Evolutionary conservation across 1,284 basidiomycete genomes (phyloP).

Genomic region (Heterobasidion parviporum): DNA sequence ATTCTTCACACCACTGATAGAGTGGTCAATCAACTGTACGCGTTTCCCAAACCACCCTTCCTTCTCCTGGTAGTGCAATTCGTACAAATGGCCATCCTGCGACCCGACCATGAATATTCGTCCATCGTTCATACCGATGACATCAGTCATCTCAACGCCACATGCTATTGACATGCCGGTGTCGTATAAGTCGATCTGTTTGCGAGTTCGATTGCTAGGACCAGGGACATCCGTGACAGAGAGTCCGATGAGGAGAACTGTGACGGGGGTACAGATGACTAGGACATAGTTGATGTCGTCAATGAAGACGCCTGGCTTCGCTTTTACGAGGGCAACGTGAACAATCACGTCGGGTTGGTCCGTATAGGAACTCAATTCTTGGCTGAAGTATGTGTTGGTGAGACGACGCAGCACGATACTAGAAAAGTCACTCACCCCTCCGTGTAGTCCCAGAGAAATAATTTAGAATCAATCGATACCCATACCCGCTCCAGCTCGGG

Average conservation of each 20-base stretch:
- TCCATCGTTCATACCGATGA: conserved; percentile 74
- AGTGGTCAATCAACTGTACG: conserved; percentile 77
- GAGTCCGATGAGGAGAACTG: conserved; percentile 82
- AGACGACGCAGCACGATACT: conserved; percentile 28
- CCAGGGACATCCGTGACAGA: conserved; percentile 46
- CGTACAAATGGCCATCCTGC: conserved; percentile 86
- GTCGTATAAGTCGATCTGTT: conserved; percentile 83
- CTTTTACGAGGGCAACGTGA: conserved; percentile 76
- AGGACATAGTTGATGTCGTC: conserved; percentile 88
- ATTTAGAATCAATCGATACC: conserved; percentile 91
- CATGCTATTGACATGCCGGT: conserved; percentile 80
- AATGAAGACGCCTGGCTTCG: conserved; percentile 81
- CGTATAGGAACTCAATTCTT: conserved; percentile 83
- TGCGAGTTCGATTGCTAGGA: conserved; percentile 38
- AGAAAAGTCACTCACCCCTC: no score
- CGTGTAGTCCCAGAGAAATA: conserved; percentile 93
- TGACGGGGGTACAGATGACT: conserved; percentile 83
- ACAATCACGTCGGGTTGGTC: conserved; percentile 91
- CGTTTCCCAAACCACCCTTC: conserved; percentile 92
- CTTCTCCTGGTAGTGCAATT: conserved; percentile 86
- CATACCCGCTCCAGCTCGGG: conserved; percentile 93
- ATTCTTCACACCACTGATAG: conserved; percentile 66
- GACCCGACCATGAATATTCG: conserved; percentile 88
- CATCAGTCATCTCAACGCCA: conserved; percentile 79
- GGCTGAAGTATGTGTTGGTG: conserved; percentile 33